phyloP scores from a whole-genome alignment of 306 rosid species.

The Pueraria montana region DNA sequence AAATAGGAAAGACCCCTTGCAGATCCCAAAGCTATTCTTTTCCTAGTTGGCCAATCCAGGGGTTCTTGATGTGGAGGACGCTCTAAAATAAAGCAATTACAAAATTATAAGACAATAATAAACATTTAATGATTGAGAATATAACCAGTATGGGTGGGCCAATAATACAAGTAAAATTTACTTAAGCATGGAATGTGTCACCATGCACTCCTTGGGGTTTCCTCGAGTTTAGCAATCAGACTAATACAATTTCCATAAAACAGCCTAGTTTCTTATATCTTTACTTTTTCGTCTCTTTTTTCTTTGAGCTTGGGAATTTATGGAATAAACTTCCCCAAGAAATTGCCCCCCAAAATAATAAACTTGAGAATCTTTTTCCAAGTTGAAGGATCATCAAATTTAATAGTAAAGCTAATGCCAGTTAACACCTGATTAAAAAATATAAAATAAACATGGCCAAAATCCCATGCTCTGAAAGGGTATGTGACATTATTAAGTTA shows the following conservation, averaged over 20 bases:
- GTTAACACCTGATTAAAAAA: not conserved
- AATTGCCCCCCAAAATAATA: not conserved
- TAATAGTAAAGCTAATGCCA: not conserved
- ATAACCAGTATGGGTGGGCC: constrained; percentile 6
- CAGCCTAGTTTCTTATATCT: not conserved
- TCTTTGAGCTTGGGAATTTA: not conserved
- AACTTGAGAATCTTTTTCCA: not conserved
- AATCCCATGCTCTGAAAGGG: not conserved
- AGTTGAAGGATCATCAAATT: not conserved
- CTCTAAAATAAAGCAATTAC: constrained; percentile 63
- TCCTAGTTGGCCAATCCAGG: constrained; percentile 96
- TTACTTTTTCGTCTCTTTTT: not conserved
- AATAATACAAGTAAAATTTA: not conserved
- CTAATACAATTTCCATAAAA: constrained; percentile 2
- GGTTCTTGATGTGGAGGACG: constrained; percentile 89
- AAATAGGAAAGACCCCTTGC: constrained; percentile 97
- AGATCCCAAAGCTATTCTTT: constrained; percentile 95
- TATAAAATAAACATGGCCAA: not conserved
- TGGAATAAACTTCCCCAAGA: not conserved
- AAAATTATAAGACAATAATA: constrained; percentile 26
- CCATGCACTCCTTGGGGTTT: constrained; percentile 1
- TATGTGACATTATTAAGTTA: not conserved
- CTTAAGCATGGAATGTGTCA: constrained; percentile 1
- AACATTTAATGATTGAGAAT: constrained; percentile 2
- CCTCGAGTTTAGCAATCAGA: not conserved